Percentiles rank a stretch among this genome's conserved stretches.
Conservation (phyloP, 2,329 filamentous ascomycete genomes). For the Laburnicola sp. region DNA sequence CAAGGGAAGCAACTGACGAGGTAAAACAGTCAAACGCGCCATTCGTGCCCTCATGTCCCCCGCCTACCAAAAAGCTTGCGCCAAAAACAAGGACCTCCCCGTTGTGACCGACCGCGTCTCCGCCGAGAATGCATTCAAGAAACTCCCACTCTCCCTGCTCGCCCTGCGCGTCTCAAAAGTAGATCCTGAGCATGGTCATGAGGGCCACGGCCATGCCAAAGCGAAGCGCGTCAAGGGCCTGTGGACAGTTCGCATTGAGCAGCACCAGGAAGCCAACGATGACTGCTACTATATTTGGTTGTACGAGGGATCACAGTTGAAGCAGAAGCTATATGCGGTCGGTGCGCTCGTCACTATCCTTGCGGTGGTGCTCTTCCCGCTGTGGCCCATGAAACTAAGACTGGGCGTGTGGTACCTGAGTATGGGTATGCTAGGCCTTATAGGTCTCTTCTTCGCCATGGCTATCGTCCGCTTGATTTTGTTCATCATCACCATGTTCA, state of each 20-base stretch:
- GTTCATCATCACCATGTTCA: conserved; percentile 90
- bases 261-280: conserved; percentile 85
- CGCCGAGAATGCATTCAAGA: conserved; percentile 91
- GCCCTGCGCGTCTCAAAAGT: conserved; percentile 86
- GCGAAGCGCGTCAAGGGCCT: conserved; percentile 91
- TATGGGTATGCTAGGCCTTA: conserved; percentile 86
- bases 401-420: conserved; percentile 96
- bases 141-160: conserved; percentile 90
- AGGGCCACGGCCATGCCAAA: conserved; percentile 56
- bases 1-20: not conserved
- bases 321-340: conserved; percentile 86
- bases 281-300: conserved; percentile 97
- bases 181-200: conserved; percentile 75
- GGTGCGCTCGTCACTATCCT: conserved; percentile 84
- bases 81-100: conserved; percentile 87
- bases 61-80: conserved; percentile 83
- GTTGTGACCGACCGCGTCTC: conserved; percentile 84
- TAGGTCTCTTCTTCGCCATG: conserved; percentile 96
- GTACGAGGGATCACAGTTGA: conserved; percentile 91
- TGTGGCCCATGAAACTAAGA: conserved; percentile 90
- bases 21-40: conserved; percentile 80
- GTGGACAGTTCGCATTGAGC: conserved; percentile 94
- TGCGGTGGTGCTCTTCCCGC: conserved; percentile 87
- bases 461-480: conserved; percentile 94
- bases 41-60: conserved; percentile 86